Conservation (phyloP, 768 basidiomycete species). For the Amanita molliuscula region DNA sequence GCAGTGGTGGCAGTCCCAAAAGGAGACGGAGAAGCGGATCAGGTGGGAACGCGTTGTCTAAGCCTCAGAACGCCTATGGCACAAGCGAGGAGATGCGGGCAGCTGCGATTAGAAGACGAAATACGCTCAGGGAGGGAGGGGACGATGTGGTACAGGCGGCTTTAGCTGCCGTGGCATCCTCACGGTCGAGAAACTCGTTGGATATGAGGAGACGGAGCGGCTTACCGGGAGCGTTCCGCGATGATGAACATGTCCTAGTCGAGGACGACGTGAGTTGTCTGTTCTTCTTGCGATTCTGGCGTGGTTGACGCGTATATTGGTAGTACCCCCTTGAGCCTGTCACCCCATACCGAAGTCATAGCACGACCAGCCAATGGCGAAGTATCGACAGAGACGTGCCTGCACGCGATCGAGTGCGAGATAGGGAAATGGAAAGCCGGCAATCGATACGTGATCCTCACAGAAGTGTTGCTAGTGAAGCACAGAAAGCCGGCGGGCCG, state of each 20-base stretch:
- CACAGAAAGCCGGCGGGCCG: conserved; percentile 62
- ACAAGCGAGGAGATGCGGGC: not conserved
- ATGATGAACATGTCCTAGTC: conserved; percentile 15
- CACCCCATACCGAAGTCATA: conserved; percentile 22
- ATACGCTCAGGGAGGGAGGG: conserved; percentile 10
- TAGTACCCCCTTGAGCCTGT: conserved; percentile 26
- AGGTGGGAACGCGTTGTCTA: not conserved
- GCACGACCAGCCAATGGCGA: not conserved
- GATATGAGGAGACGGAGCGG: conserved; percentile 26
- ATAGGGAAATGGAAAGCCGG: conserved; percentile 26
- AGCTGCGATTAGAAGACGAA: not conserved
- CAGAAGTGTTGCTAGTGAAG: conserved; percentile 57
- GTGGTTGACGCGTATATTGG: not conserved
- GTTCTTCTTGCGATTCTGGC: not conserved
- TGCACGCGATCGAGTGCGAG: conserved; percentile 1
- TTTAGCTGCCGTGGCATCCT: conserved; percentile 48
- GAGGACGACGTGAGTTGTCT: conserved; percentile 1
- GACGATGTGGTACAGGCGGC: conserved; percentile 42
- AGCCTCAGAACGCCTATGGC: not conserved
- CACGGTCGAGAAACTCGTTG: conserved; percentile 36
- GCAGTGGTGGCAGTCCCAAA: not conserved
- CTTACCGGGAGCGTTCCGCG: conserved; percentile 32
- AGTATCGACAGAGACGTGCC: not conserved
- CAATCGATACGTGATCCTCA: conserved; percentile 41
- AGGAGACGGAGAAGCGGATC: conserved; percentile 7